Conservation (phyloP, 139 green algal species). For the Tetradesmus obliquus region DNA sequence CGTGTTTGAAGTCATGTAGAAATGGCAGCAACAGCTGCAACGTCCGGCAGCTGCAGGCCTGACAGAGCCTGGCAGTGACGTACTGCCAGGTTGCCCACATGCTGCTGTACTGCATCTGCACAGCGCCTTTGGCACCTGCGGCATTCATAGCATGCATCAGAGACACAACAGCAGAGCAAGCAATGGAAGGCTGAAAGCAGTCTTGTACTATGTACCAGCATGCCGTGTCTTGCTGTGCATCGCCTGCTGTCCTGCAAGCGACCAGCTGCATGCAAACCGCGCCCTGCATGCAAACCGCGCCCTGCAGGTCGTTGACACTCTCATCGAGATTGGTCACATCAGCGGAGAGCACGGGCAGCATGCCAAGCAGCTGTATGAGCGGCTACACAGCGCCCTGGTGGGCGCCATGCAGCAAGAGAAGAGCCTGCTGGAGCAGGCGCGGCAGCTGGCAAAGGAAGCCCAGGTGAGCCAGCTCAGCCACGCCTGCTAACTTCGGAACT, state of each 20-base stretch:
- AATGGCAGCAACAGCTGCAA: not conserved
- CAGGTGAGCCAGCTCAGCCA: constrained; percentile 48
- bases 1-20: not conserved
- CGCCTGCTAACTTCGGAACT: not conserved
- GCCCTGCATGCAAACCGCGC: not conserved
- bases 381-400: constrained; percentile 59
- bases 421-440: constrained; percentile 57
- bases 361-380: constrained; percentile 54
- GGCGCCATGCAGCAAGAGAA: constrained; percentile 66
- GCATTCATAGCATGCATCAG: not conserved
- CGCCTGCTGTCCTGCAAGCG: not conserved
- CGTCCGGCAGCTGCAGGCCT: not conserved
- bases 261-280: not conserved
- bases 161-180: too few relatives aligned
- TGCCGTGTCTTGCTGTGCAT: not conserved
- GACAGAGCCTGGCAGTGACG: not conserved
- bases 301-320: constrained; percentile 57
- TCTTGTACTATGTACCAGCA: not conserved
- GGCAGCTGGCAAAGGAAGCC: constrained; percentile 62
- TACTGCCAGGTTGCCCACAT: not conserved
- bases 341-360: constrained; percentile 43
- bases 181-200: too few relatives aligned
- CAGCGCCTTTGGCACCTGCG: not conserved
- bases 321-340: constrained; percentile 52
- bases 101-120: not conserved